Evolutionary conservation across 345 rosid genomes (phyloP), one percentile per base, ranked within the genome.

Genomic region (Populus pruinosa): DNA sequence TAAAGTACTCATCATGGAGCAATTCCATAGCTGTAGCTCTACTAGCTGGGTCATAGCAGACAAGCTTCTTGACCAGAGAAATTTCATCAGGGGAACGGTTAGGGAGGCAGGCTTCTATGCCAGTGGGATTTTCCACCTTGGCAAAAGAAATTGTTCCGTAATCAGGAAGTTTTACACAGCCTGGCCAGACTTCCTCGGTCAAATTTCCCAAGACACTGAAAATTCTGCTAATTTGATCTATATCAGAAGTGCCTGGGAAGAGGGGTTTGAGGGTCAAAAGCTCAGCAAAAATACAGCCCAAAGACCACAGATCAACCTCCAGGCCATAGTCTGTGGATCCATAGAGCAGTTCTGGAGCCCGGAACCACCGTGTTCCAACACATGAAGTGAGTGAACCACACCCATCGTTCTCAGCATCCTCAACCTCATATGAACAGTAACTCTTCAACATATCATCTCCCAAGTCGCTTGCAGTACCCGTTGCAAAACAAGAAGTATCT

Each of bases 331-430:
- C 82, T 10, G 87, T 86, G 69, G 97, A 96, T 69, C 99, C 99
- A 70, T 91, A 91, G 44, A 96, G 97, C 27, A 93, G 92, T 78
- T 96, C 98, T 8, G 98, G 95, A 16, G 97, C 89, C 79, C 92
- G 89, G 87, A 93, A 96, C 99, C 99, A 92, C n/a, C 98, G 92
- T 27, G 99, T 96, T 35, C 99, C 99, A 36, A 92, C 97, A 70
- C 94, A 92, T 36, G 97, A 91, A 43, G 98, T 96, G 84, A 96
- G 87, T 23, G 87, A 81, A 71, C 91, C 95, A 9, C 73, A 83
- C 69, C 72, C 72, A 35, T 73, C 89, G 77, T 83, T 87, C 23
- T 69, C 86, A 3, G 67, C 89, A 72, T 88, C 94, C 63, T 90
- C 97, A 39, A 83, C 88, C 77, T 88, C 94, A 6, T 84, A 91